Evolutionary conservation across 495 filamentous ascomycete species (phyloP).

Genomic region (Eremomyces bilateralis): DNA sequence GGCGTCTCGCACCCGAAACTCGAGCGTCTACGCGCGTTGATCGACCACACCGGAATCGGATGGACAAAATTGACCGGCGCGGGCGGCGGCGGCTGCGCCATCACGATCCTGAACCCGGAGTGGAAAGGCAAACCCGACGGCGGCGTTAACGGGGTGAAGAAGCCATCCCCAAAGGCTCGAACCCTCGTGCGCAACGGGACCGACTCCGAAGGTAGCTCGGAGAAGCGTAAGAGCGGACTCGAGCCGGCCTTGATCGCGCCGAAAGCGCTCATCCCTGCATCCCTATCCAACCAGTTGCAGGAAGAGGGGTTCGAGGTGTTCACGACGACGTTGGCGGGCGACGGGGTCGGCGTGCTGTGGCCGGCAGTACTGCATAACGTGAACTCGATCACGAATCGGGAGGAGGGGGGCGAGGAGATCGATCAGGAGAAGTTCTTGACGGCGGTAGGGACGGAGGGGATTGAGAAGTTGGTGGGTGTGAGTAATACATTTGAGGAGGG

Average conservation of each 20-base stretch:
- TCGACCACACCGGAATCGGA: conserved; percentile 73
- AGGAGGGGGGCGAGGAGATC: conserved; percentile 72
- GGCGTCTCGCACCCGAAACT: conserved; percentile 87
- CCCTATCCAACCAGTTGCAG: conserved; percentile 42
- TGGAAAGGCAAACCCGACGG: conserved; percentile 5
- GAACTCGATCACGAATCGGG: no score
- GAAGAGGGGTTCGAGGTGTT: conserved; percentile 64
- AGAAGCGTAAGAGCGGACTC: not conserved
- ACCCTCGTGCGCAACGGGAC: no score
- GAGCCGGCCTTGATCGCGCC: conserved; percentile 13
- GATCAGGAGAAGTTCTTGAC: conserved; percentile 78
- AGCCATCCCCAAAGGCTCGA: conserved; percentile 5
- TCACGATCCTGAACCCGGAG: conserved; percentile 61
- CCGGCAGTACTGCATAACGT: conserved; percentile 67
- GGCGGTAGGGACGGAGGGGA: conserved; percentile 57
- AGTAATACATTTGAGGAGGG: not conserved
- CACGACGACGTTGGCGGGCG: conserved; percentile 69
- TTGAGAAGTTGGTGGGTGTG: conserved; percentile 43
- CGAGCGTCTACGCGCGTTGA: conserved; percentile 77
- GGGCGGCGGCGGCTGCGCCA: conserved; percentile 85
- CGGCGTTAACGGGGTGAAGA: conserved; percentile 7
- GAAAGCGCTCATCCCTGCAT: no score
- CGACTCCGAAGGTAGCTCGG: not conserved
- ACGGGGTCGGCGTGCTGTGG: conserved; percentile 82
- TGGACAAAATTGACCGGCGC: conserved; percentile 96